Evolutionary conservation across 2,329 filamentous ascomycete species (phyloP).

Genomic region (Curvularia sp.): DNA sequence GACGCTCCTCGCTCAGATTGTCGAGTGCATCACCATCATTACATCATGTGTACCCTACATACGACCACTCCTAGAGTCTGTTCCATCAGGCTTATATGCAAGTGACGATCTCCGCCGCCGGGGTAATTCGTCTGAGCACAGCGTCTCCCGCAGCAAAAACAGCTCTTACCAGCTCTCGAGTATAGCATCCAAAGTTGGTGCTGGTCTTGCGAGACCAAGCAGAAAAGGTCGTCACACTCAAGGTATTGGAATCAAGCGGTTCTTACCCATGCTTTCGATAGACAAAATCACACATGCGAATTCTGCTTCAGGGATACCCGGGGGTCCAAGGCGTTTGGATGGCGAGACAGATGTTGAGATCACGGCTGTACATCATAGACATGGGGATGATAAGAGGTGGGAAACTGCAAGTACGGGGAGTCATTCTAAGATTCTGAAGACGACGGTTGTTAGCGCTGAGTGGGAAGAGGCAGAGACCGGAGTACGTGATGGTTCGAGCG

Average conservation of each 20-base stretch:
- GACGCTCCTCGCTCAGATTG: conserved; percentile 45
- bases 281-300: conserved; percentile 40
- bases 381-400: conserved; percentile 35
- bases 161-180: conserved; percentile 44
- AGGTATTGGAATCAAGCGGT: conserved; percentile 33
- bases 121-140: conserved; percentile 39
- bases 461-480: conserved; percentile 42
- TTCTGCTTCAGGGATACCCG: conserved; percentile 46
- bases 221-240: conserved; percentile 29
- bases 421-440: conserved; percentile 47
- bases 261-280: conserved; percentile 41
- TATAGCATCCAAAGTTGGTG: conserved; percentile 14
- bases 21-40: conserved; percentile 47
- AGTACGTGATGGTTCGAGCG: conserved; percentile 24
- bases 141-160: conserved; percentile 38
- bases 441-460: conserved; percentile 45
- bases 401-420: conserved; percentile 45
- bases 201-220: conserved; percentile 12
- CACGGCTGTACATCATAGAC: conserved; percentile 28
- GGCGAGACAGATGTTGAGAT: conserved; percentile 45
- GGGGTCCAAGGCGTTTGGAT: conserved; percentile 41
- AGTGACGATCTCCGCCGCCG: conserved; percentile 44
- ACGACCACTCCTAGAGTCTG: conserved; percentile 44
- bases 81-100: conserved; percentile 45
- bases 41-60: conserved; percentile 49